phyloP scores from a whole-genome alignment of 2,329 filamentous ascomycete species.

The Graphilbum ipis-grandicollis region DNA sequence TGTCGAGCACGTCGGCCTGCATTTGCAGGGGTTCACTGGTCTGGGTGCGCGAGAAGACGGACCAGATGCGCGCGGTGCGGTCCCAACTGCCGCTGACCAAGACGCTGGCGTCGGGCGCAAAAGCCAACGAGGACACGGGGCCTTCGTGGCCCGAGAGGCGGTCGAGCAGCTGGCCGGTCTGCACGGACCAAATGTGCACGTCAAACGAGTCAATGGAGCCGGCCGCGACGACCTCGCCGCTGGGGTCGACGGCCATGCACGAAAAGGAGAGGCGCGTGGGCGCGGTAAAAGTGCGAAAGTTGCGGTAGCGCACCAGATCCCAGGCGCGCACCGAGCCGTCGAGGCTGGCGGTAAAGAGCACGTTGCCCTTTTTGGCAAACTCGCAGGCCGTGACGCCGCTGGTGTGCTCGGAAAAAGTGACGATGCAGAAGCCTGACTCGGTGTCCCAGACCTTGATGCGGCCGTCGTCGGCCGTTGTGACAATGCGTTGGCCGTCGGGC shows the following conservation, averaged over 20 bases:
- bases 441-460: conserved; percentile 99
- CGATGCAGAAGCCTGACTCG: conserved; percentile 89
- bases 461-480: conserved; percentile 89
- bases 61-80: conserved; percentile 88
- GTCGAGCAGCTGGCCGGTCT: conserved; percentile 89
- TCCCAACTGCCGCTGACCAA: conserved; percentile 95
- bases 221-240: conserved; percentile 88
- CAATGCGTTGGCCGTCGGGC: conserved; percentile 79
- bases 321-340: conserved; percentile 91
- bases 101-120: conserved; percentile 69
- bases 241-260: conserved; percentile 89
- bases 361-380: conserved; percentile 87
- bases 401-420: conserved; percentile 94
- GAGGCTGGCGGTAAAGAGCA: conserved; percentile 85
- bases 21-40: conserved; percentile 88
- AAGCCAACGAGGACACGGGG: conserved; percentile 74
- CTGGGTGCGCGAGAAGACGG: conserved; percentile 82
- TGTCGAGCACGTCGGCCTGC: conserved; percentile 74
- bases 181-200: conserved; percentile 96
- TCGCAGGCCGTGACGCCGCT: conserved; percentile 88
- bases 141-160: conserved; percentile 85
- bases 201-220: conserved; percentile 93
- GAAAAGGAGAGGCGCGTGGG: conserved; percentile 84
- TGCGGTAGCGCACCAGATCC: conserved; percentile 90
- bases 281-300: conserved; percentile 94